Evolutionary conservation across 805 yeast genomes (phyloP).

Genomic region (Candida boleticola): DNA sequence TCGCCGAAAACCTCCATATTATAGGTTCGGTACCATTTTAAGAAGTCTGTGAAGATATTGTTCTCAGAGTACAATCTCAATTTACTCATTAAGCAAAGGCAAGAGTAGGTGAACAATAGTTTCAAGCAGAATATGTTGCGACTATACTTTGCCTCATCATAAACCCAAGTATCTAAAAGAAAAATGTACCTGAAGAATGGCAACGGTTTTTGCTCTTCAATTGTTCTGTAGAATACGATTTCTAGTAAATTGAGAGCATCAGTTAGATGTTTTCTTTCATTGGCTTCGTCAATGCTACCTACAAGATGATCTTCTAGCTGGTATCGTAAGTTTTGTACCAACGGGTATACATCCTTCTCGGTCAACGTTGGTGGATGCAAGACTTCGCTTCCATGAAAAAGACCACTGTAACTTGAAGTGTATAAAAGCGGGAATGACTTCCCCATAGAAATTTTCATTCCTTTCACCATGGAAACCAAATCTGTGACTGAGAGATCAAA

Average conservation of each 20-base stretch:
- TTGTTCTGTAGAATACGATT: conserved; percentile 11
- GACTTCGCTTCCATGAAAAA: conserved; percentile 1
- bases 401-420: not conserved
- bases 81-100: conserved; percentile 18
- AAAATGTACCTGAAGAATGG: conserved; percentile 31
- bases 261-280: conserved; percentile 2
- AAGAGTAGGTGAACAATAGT: conserved; percentile 19
- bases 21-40: not conserved
- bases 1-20: not conserved
- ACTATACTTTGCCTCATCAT: conserved; percentile 16
- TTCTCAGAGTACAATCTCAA: conserved; percentile 16
- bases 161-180: conserved; percentile 14
- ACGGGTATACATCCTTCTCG: conserved; percentile 5
- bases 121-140: conserved; percentile 21
- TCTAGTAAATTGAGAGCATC: conserved; percentile 13
- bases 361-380: not conserved
- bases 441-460: conserved; percentile 12
- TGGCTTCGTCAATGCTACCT: not conserved
- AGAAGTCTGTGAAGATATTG: not conserved
- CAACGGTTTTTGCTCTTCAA: conserved; percentile 21
- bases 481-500: conserved; percentile 18
- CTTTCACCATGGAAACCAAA: conserved; percentile 18
- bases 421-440: not conserved
- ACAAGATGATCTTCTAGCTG: conserved; percentile 3
- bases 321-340: conserved; percentile 6